Evolutionary conservation across 2,329 filamentous ascomycete genomes (phyloP), one percentile per base, ranked within the genome.

Genomic region (Diaporthe sp.): DNA sequence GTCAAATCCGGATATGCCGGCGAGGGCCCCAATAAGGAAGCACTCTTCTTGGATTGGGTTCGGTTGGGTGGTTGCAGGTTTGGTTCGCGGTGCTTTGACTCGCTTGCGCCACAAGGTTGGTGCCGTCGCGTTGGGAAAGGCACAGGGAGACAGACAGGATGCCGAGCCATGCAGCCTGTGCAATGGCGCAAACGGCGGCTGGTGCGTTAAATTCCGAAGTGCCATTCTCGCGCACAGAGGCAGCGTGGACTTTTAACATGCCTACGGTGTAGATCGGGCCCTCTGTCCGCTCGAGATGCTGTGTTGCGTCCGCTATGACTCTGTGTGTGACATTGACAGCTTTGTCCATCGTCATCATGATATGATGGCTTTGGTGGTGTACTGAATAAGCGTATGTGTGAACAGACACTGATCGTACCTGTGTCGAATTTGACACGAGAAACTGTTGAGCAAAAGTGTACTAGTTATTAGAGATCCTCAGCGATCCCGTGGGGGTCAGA

Each of bases 161-260:
- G 34, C 31, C n/a, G 34, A 68, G 34, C 62, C 31, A 53, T 67
- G 62, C 44, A 42, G 65, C 46, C 65, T n/a, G 49, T 69, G 34
- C 15, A 28, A 69, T 69, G 49, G 65, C 34, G 49, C 65, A 69
- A 69, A 69, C 49, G 49, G 65, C 65, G 65, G 49, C 49, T 55
- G 65, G n/a, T 69, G 46, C 2, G 31, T 39, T 12, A 17, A 53
- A 34, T 68, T 25, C 62, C 31, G 31, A 53, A 15, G 46, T 68
- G 22, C 12, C 44, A 17, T 9, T 37, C 46, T 25, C 44, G 46
- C 31, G 62, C 62, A 68, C 62, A 31, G 62, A 53, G 46, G 28
- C 44, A 10, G 62, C n/a, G 19, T 67, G 62, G 62, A 8, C 13
- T 53, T 17, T 39, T 12, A 25, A 53, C 65, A 34, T 53, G 62